Base-by-base conservation (phyloP, 2,329 filamentous ascomycete genomes). In the Colletotrichum echinochloae region DNA sequence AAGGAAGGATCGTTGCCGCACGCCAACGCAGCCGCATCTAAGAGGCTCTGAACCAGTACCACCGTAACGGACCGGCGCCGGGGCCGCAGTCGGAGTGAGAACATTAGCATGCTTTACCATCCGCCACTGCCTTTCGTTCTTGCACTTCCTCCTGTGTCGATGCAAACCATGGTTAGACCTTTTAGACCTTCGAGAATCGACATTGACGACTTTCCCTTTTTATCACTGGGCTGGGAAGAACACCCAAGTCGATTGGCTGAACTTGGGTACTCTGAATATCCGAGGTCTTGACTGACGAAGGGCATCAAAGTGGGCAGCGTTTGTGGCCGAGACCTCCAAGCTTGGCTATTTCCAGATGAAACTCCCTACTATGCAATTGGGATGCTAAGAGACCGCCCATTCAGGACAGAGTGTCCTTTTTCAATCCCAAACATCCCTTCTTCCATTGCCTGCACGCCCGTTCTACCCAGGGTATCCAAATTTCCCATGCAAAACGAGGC, bases 401-500 rank as follows among this genome's bases (percentile, higher is more conserved):
- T 26, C 28, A 33, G 68, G 44, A 60, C 52, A 55, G 52, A n/a
- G 56, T 30, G 49, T 28, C 44, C 26, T 18, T 46, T 48, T 9
- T 12, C 52, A 63, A 51, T 51, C 16, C 52, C 60, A 23, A 51
- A 48, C 30, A 61, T 33, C 23, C 18, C 59, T 41, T 30, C 46
- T 28, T 46, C 44, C 68, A 63, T 68, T 71, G 60, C 52, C 18
- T 61, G 37, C 64, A 62, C 68, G 57, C 68, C 52, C 57, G 62
- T 62, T 37, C 54, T 52, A 68, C 41, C 68, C 64, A 48, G 65
- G 68, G 68, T 71, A 71, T 71, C 65, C 68, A 70, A 52, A 44
- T 26, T 63, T 61, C 57, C 46, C 57, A 68, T 59, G 57, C 46
- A 67, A 68, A 62, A 44, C 33, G 37, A 59, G 37, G 55, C 46